These are phyloP conservation scores for Exophiala sp. DNA, from an alignment of 2,329 filamentous ascomycete species.

Conservation along the genomic window DNA sequence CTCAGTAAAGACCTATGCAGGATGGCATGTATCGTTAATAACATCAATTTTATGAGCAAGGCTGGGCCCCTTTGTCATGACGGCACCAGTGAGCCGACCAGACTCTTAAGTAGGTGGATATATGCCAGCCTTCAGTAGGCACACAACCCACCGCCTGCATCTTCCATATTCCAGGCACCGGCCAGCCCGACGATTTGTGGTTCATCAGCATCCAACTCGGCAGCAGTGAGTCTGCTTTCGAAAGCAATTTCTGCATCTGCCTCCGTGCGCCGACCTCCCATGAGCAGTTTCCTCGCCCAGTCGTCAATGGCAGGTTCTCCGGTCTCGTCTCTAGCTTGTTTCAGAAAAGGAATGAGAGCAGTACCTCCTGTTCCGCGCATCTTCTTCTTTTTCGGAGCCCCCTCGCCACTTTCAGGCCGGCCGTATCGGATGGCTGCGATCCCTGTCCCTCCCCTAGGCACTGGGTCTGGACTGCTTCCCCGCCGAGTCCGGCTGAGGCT, in stretches of 20 bases:
- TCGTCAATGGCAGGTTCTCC: slow-evolving; percentile 77
- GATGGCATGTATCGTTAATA: background rate
- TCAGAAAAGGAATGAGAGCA: slow-evolving; percentile 87
- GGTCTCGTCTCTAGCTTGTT: slow-evolving; percentile 94
- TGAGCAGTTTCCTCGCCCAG: slow-evolving; percentile 56
- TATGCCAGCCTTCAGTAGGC: slow-evolving; percentile 41
- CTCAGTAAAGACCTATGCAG: background rate
- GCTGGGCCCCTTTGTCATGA: background rate
- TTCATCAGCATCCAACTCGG: slow-evolving; percentile 47
- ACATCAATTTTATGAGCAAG: background rate
- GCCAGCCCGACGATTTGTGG: slow-evolving; percentile 63
- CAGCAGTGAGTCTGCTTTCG: slow-evolving; percentile 24
- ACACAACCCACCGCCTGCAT: slow-evolving; percentile 61
- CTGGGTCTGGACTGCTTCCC: slow-evolving; percentile 38
- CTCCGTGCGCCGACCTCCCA: slow-evolving; percentile 43
- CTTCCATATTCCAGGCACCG: slow-evolving; percentile 82
- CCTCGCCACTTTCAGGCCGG: slow-evolving; percentile 11
- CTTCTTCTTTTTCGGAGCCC: slow-evolving; percentile 48
- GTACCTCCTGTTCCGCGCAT: slow-evolving; percentile 90
- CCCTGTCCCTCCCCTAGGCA: slow-evolving; percentile 23
- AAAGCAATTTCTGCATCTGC: slow-evolving; percentile 43
- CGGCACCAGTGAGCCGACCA: background rate
- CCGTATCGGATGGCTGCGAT: slow-evolving; percentile 35
- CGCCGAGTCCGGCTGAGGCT: slow-evolving; percentile 54
- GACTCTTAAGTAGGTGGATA: background rate